Base-by-base conservation (phyloP, 371 early-diverging fungal species). In the Thermomucor indicae-seudaticae region DNA sequence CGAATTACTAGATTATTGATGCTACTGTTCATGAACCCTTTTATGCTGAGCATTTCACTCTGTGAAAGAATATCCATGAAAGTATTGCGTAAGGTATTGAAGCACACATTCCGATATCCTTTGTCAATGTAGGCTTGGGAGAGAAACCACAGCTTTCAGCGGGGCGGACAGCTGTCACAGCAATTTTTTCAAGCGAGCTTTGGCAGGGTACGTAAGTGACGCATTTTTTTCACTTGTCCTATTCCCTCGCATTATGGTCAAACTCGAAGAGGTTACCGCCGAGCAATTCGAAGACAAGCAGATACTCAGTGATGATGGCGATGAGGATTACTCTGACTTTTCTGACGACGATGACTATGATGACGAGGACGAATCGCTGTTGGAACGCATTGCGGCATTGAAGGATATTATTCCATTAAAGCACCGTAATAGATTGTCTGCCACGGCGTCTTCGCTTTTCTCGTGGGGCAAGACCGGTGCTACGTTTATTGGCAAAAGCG, bases 351-450 rank as follows among this genome's bases (percentile, higher is more conserved):
- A 79, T 47, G 76, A 76, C 45, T 73, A 68, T 49, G 70, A 73
- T 52, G 64, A 66, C 25, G 70, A 75, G 25, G 84, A 85, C 29
- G 86, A 85, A 55, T 78, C 83, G 20, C 28, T 85, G 27, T 53
- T 83, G 53, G 91, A 90, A 50, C 82, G 91, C 43, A 55, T 90
- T 42, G 66, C 67, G 40, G 91, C 91, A 24, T 67, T 90, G 19
- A 80, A 85, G 57, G 91, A 89, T 49, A 85, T 89, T 47, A 77
- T 90, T 45, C 89, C 91, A 12, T 61, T 75, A 32, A 75, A 79
- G 53, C 81, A 84, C 46, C 85, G 89, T 58, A 70, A 73, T 47
- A 63, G 75, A 24, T 53, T 90, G 16, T 62, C 80, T 2, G 67
- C 76, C 37, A 62, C 68, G 28, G 71, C 72, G 20, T 66, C 78